phyloP scores from a whole-genome alignment of 2,329 filamentous ascomycete species.

The Cladosporium sp. region DNA sequence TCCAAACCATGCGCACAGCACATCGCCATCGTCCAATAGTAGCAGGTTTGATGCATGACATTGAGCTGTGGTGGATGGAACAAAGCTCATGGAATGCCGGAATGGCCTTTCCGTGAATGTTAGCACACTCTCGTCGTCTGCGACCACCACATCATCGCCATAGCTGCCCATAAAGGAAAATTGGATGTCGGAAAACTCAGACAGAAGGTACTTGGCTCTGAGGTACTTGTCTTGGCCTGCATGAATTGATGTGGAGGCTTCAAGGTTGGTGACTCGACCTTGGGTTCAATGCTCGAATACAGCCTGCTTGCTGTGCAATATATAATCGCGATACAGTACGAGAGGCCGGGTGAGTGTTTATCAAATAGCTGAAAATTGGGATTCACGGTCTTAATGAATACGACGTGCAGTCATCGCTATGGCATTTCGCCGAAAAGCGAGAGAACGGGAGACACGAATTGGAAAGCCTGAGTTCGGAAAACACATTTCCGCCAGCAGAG shows the following conservation, averaged over 20 bases:
- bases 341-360: neutral
- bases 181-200: neutral
- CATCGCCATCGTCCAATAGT: conserved; percentile 16
- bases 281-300: too few species aligned
- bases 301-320: neutral
- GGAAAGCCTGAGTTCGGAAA: neutral
- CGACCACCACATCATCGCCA: neutral
- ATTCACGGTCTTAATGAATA: too few species aligned
- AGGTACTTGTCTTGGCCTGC: too few species aligned
- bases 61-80: conserved; percentile 15
- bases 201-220: too few species aligned
- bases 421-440: neutral
- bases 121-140: conserved; percentile 2
- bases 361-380: neutral
- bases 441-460: neutral
- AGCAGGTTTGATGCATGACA: conserved; percentile 19
- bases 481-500: neutral
- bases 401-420: neutral
- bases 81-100: conserved; percentile 14
- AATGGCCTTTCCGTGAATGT: conserved; percentile 10
- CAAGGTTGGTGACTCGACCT: neutral
- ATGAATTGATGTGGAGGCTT: too few species aligned
- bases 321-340: neutral
- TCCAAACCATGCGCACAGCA: conserved; percentile 20
- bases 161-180: neutral